Evolutionary conservation across 768 basidiomycete genomes (phyloP), one percentile per base, ranked within the genome.

Genomic region (Boletellus sp.): DNA sequence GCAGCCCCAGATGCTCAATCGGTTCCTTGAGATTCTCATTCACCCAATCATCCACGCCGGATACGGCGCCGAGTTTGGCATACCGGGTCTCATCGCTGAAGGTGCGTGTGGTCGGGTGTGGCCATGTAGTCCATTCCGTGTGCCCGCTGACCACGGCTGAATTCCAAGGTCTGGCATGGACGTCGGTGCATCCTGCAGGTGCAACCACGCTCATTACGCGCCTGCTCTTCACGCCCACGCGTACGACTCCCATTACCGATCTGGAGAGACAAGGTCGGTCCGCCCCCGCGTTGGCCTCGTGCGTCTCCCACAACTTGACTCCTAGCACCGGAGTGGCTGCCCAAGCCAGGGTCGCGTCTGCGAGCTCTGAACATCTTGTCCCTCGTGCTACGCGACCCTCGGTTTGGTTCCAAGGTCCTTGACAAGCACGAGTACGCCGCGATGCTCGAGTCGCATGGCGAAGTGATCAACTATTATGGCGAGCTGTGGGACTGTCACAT

Each of bases 31-130:
- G 12, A 83, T 82, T 17, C 65, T 87, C 20, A 50, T 87, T 2
- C 87, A 89, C 52, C 81, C 85, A 0, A 54, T 86, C 48, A 86
- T 88, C 34, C 82, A 87, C 57, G 54, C 70, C 4, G 85, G 82
- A 4, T 79, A 80, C 59, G 86, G 84, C 2, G 64, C 75, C 8
- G 87, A 87, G 59, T 87, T 87, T 50, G 75, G 76, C 13, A 45
- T 87, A 31, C 77, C 75, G 11, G 85, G 84, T 2, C 71, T 85
- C 53, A 67, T 82, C 3, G 79, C 78, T 3, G 85, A 88, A 72
- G 84, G 85, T 82, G 24, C n/a, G n/a, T 10, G 43, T 43, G 5
- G 16, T 36, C 20, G 4, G 4, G 6, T 19, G 17, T 3, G 24
- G 24, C n/a, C 10, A 2, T 52, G 35, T 50, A 24, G 3, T 45